Base-by-base conservation (phyloP, 2,329 filamentous ascomycete species). In the Penicillium sp. region DNA sequence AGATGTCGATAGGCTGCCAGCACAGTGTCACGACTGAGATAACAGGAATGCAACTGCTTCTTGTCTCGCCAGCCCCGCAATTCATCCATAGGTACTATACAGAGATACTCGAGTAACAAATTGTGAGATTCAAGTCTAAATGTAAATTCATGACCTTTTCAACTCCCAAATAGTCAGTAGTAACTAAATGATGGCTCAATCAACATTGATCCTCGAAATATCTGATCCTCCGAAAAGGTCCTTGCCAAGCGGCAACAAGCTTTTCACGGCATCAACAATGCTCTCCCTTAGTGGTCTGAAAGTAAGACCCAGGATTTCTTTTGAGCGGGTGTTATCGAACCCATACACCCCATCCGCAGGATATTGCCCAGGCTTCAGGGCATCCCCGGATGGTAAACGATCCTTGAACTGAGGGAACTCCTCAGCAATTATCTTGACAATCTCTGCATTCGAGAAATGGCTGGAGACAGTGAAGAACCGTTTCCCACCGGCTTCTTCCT, bases 391-490 rank as follows among this genome's bases (percentile, higher is more conserved):
- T 1, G 77, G 77, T 49, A 78, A 61, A 35, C 71, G 70, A 16
- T 68, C 64, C 39, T 57, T 62, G 18, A 74, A 62, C 22, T 77
- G 66, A 2, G 76, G 76, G 54, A 75, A 31, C 31, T 31, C 69
- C 41, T 76, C 67, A 9, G 65, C 64, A 33, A 79, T 73, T 33
- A 73, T 69, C 11, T 74, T 66, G 1, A 66, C 73, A 47, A 79
- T 71, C 6, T 76, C 69, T 46, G 66, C 69, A 60, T 78, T 77
- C 50, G 66, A 72, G 56, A 73, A 74, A 51, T 73, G 69, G 24
- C 74, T 73, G 2, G 72, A 70, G 2, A 72, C 73, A 40, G 73
- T 60, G 55, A 78, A 76, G 52, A 78, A 77, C 6, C 77, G 69
- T 60, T 79, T 73, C 9, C 72, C 72, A 6, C 67, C 72, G 10